Conservation (phyloP, 805 yeast species). For the Saccharomycopsis fodiens region DNA sequence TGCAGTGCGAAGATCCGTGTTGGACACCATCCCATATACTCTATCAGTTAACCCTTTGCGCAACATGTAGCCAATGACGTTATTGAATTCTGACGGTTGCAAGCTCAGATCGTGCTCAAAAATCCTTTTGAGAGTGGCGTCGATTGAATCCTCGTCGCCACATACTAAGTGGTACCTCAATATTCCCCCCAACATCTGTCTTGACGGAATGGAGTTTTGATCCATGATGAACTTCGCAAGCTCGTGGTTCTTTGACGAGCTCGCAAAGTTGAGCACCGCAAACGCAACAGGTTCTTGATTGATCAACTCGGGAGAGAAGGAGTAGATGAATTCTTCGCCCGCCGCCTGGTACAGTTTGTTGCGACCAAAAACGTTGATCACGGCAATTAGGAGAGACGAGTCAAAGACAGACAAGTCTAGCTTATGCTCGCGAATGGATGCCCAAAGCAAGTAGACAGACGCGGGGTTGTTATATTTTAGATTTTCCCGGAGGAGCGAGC, state of each 20-base stretch:
- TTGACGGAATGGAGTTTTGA: not conserved
- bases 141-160: slow-evolving; percentile 7
- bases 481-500: slow-evolving; percentile 4
- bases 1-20: slow-evolving; percentile 1
- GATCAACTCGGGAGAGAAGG: slow-evolving; percentile 4
- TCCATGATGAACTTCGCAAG: slow-evolving; percentile 7
- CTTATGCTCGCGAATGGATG: not conserved
- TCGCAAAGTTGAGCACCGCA: slow-evolving; percentile 6
- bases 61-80: slow-evolving; percentile 6
- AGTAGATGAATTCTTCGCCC: slow-evolving; percentile 6
- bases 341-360: slow-evolving; percentile 3
- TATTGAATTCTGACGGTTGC: slow-evolving; percentile 11
- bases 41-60: slow-evolving; percentile 6
- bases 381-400: not conserved
- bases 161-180: slow-evolving; percentile 8
- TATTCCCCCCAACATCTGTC: slow-evolving; percentile 3
- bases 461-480: slow-evolving; percentile 7
- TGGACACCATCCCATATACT: slow-evolving; percentile 8
- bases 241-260: slow-evolving; percentile 4
- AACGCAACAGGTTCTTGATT: not conserved
- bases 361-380: slow-evolving; percentile 5
- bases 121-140: slow-evolving; percentile 3
- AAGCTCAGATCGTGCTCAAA: slow-evolving; percentile 4
- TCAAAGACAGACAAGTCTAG: slow-evolving; percentile 5
- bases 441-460: slow-evolving; percentile 12